A percentile compares a stretch with the other conserved stretches of the same genome.
Evolutionary conservation across 345 rosid species (phyloP).

Genomic region (Gossypium herbaceum): DNA sequence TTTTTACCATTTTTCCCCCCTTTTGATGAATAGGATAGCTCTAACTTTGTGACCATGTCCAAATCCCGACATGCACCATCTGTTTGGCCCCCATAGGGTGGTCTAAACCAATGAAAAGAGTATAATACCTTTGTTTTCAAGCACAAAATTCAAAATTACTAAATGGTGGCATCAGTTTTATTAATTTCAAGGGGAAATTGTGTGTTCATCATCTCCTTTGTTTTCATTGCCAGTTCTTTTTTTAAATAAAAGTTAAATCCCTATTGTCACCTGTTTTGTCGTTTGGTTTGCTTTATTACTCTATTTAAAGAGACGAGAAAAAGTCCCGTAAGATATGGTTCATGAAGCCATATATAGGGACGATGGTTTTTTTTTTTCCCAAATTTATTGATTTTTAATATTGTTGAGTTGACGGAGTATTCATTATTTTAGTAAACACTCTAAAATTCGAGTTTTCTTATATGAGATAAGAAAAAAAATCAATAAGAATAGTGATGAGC

Average conservation of each 20-base stretch:
- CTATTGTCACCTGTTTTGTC: background rate
- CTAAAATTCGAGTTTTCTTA: no score
- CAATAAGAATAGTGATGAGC: no score
- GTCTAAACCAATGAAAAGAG: background rate
- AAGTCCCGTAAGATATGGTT: constrained; percentile 15
- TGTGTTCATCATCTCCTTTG: background rate
- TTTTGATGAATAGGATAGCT: constrained; percentile 13
- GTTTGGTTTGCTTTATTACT: constrained; percentile 4
- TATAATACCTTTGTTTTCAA: background rate
- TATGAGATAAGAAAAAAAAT: no score
- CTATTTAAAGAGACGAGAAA: constrained; percentile 7
- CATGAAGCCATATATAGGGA: background rate
- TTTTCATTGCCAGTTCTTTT: no score
- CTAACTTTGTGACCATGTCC: constrained; percentile 19
- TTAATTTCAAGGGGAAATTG: background rate
- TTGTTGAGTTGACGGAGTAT: no score
- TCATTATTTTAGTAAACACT: no score
- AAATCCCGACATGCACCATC: constrained; percentile 25
- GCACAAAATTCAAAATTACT: background rate
- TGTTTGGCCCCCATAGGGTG: constrained; percentile 12
- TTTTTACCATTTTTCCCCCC: no score
- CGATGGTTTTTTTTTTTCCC: background rate
- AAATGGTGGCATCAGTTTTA: background rate
- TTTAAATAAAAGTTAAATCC: background rate
- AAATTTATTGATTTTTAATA: background rate